Conservation (phyloP, 2,329 filamentous ascomycete species). For the Monosporascus sp. region DNA sequence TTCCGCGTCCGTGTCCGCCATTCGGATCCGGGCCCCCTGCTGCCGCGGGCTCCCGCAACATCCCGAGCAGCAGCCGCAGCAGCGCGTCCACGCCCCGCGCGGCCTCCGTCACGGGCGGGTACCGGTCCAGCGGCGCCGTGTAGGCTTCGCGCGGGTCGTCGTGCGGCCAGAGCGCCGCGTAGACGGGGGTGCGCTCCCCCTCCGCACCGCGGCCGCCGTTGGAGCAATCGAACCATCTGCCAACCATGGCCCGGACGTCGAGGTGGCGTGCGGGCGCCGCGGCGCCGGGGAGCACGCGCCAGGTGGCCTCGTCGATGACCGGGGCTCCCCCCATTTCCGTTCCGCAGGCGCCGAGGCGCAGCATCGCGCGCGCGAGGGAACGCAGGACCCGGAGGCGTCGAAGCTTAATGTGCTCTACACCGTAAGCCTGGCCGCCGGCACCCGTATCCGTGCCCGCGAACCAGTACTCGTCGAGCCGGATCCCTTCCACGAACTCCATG, state of each 20-base stretch:
- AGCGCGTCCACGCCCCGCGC: constrained; percentile 14
- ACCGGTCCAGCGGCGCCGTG: constrained; percentile 12
- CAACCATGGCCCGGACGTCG: constrained; percentile 18
- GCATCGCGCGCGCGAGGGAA: constrained; percentile 14
- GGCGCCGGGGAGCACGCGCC: constrained; percentile 1
- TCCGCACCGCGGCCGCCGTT: constrained; percentile 5
- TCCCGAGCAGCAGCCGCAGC: constrained; percentile 12
- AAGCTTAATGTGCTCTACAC: not conserved
- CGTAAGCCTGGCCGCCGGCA: not conserved
- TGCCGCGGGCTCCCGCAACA: constrained; percentile 14
- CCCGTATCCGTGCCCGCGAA: constrained; percentile 6
- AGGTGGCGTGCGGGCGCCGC: constrained; percentile 11
- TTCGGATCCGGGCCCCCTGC: not conserved
- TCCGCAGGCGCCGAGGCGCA: constrained; percentile 14
- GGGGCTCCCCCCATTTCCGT: constrained; percentile 17
- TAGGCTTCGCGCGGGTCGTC: constrained; percentile 9
- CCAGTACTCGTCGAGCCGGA: constrained; percentile 18
- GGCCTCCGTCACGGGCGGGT: constrained; percentile 7
- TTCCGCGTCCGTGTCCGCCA: not conserved
- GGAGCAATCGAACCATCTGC: constrained; percentile 12
- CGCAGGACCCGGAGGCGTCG: constrained; percentile 9
- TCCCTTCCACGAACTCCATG: constrained; percentile 14
- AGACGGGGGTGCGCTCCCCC: constrained; percentile 9
- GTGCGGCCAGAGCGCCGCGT: constrained; percentile 12
- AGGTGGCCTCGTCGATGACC: constrained; percentile 10